These are phyloP conservation scores for Cystofilobasidium capitatum DNA, from an alignment of 768 basidiomycete species.

Conservation along the genomic window DNA sequence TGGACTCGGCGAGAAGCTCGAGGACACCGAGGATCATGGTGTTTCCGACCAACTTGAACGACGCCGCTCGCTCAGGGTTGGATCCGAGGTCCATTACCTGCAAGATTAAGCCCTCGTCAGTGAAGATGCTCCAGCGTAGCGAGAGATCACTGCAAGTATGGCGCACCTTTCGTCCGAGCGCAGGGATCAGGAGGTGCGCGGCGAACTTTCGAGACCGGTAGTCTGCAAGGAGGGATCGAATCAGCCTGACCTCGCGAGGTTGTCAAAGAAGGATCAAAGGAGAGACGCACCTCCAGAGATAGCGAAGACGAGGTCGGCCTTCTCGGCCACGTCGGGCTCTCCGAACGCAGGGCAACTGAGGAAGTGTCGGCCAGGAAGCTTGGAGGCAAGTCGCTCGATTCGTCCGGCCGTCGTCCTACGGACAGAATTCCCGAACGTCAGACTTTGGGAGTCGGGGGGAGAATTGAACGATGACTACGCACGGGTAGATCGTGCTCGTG, in stretches of 20 bases:
- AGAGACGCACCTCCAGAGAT: constrained; percentile 55
- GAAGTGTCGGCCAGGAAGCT: constrained; percentile 52
- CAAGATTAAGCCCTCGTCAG: not conserved
- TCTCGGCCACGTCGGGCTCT: constrained; percentile 53
- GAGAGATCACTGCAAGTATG: not conserved
- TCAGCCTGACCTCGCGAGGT: not conserved
- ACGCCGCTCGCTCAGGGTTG: constrained; percentile 67
- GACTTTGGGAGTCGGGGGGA: constrained; percentile 40
- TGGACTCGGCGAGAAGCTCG: constrained; percentile 70
- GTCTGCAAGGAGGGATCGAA: not conserved
- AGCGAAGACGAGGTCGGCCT: constrained; percentile 57
- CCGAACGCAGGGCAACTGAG: constrained; percentile 69
- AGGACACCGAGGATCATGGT: constrained; percentile 39
- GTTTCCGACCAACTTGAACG: constrained; percentile 38
- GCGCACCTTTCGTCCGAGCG: constrained; percentile 62
- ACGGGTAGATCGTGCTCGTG: constrained; percentile 16
- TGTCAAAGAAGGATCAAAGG: not conserved
- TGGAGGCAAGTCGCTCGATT: constrained; percentile 58
- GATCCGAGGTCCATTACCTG: constrained; percentile 59
- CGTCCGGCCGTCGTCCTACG: constrained; percentile 35
- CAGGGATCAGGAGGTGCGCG: constrained; percentile 55
- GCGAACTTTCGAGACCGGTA: not conserved
- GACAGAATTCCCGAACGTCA: not conserved
- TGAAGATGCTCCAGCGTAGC: not conserved
- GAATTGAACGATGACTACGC: constrained; percentile 40